Evolutionary conservation across 257 asterid genomes (phyloP).

Genomic region (Forsythia viridissima): DNA sequence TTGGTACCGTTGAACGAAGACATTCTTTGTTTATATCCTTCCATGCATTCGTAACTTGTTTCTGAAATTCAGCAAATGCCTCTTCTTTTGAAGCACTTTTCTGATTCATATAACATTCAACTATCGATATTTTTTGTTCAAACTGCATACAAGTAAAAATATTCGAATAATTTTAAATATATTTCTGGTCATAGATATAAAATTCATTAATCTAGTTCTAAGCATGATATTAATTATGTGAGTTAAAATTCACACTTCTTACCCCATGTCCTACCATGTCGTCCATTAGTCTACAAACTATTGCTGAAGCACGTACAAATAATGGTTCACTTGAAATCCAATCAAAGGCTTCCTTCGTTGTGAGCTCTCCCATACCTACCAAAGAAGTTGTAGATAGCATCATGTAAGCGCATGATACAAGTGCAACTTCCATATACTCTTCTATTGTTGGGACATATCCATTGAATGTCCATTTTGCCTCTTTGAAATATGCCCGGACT

Average conservation of each 20-base stretch:
- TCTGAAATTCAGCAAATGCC: conserved; percentile 16
- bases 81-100: conserved; percentile 16
- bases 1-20: conserved; percentile 8
- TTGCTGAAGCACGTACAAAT: conserved; percentile 19
- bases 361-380: conserved; percentile 27
- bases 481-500: conserved; percentile 26
- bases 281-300: conserved; percentile 34
- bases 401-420: background rate
- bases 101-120: conserved; percentile 39
- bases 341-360: conserved; percentile 17
- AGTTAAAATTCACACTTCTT: background rate
- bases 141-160: background rate
- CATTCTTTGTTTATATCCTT: conserved; percentile 31
- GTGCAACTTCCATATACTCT: conserved; percentile 35
- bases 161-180: too few species aligned
- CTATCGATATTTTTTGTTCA: conserved; percentile 27
- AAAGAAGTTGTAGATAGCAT: conserved; percentile 19
- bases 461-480: conserved; percentile 30
- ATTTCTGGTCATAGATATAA: background rate
- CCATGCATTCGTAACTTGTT: conserved; percentile 28
- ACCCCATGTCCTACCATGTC: conserved; percentile 36
- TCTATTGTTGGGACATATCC: conserved; percentile 22
- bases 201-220: background rate
- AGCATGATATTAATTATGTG: background rate
- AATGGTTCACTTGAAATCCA: conserved; percentile 35